Percentiles rank a stretch among this genome's conserved stretches.
Evolutionary conservation across 2,329 filamentous ascomycete genomes (phyloP).

Genomic region (Byssochlamys sp.): DNA sequence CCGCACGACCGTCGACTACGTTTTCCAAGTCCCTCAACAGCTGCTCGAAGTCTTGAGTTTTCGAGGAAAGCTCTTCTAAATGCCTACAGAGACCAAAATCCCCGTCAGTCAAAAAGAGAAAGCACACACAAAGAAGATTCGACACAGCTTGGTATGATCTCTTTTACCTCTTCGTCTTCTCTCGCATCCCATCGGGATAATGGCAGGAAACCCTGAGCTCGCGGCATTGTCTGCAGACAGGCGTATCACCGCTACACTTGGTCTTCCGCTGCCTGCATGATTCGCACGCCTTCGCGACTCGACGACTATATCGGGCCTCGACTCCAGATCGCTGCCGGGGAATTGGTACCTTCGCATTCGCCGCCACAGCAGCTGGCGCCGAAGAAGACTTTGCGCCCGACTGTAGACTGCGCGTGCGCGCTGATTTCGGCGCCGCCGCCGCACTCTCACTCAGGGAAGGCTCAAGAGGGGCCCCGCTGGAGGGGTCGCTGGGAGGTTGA

Average conservation of each 20-base stretch:
- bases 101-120: background rate
- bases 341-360: conserved; percentile 23
- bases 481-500: background rate
- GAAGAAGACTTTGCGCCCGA: background rate
- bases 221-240: conserved; percentile 31
- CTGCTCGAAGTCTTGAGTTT: conserved; percentile 29
- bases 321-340: conserved; percentile 15
- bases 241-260: conserved; percentile 36
- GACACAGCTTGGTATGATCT: background rate
- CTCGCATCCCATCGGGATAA: conserved; percentile 32
- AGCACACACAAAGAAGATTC: background rate
- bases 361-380: background rate
- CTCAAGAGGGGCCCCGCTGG: background rate
- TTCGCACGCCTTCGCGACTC: conserved; percentile 32
- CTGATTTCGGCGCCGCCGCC: background rate
- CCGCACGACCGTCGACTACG: conserved; percentile 23
- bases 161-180: conserved; percentile 27
- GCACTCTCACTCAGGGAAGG: background rate
- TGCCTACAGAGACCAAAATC: conserved; percentile 14
- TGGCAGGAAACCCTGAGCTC: conserved; percentile 28
- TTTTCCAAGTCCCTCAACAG: conserved; percentile 27
- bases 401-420: background rate
- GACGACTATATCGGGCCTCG: conserved; percentile 15
- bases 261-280: conserved; percentile 34
- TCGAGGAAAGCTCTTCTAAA: conserved; percentile 24